Base-by-base conservation (phyloP, 176 grass and related monocot genomes). In the Lolium multiflorum region DNA sequence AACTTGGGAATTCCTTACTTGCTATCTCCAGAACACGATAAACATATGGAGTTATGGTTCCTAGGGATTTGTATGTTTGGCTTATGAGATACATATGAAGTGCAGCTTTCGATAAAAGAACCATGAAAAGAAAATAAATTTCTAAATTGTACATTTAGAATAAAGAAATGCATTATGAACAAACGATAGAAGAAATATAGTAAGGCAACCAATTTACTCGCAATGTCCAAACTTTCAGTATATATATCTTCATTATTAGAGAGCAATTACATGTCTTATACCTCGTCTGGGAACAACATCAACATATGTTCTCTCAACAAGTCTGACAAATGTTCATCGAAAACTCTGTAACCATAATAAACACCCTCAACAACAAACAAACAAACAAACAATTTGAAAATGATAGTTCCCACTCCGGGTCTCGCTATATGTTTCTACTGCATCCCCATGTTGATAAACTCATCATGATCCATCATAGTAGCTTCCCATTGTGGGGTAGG, bases 401-500 rank as follows among this genome's bases (percentile, higher is more conserved):
- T 35, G 22, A 9, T 13, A 57, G 2, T 81, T 28, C 17, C 4
- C 14, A 44, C 44, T 58, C 9, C 17, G 25, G 6, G 50, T 25
- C 15, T 21, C 50, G 26, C n/a, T 48, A 65, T 35, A 86, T 59
- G 21, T 21, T 82, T 71, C 41, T 92, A 84, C n/a, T 75, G 6
- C 49, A 88, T 86, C 20, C 75, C 47, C 76, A 63, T 80, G 76
- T 82, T 71, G 16, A 3, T 17, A 20, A 64, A 22, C 26, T 80
- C 77, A 15, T 24, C 49, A 2, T 62, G 18, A 35, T 76, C 82
- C 67, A 41, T 0, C 16, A 72, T 11, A 11, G 37, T 13, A 7
- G 74, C 52, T 22, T 80, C 86, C 81, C 62, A 74, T 9, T 76
- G 49, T 0, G 15, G 39, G 5, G 44, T n/a, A 18, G 82, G 55